Percentiles rank a stretch among this genome's conserved stretches.
Evolutionary conservation across 257 asterid species (phyloP).

Genomic region (Jaltomata sinuosa): DNA sequence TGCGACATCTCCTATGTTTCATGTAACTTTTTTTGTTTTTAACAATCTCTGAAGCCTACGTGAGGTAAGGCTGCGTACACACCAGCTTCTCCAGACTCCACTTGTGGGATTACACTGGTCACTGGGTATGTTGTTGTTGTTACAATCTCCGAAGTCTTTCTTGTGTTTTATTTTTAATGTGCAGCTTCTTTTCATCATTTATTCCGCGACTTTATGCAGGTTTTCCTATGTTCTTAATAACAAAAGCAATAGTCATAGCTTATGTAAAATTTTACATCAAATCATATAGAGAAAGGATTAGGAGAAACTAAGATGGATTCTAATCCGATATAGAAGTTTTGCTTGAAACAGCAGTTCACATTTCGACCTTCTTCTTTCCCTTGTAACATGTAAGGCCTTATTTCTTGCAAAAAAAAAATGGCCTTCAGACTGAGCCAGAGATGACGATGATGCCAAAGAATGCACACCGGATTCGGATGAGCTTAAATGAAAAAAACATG

Average conservation of each 20-base stretch:
- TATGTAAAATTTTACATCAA: not conserved
- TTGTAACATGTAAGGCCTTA: not conserved
- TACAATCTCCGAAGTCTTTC: not conserved
- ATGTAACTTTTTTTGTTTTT: too few relatives aligned
- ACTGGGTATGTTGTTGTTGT: too few relatives aligned
- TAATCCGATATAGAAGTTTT: not conserved
- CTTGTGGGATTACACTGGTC: too few relatives aligned
- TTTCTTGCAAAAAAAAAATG: not conserved
- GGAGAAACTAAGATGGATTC: not conserved
- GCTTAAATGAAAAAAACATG: too few relatives aligned
- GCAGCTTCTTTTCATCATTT: not conserved
- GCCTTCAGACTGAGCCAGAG: not conserved
- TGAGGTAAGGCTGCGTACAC: too few relatives aligned
- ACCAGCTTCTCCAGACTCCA: too few relatives aligned
- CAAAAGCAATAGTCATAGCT: not conserved
- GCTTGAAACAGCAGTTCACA: not conserved
- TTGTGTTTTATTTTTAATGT: not conserved
- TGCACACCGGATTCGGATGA: not conserved
- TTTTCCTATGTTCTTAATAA: not conserved
- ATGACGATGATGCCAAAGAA: not conserved
- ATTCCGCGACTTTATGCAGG: not conserved
- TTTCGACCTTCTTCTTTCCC: not conserved
- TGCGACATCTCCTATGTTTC: too few relatives aligned
- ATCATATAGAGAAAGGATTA: not conserved
- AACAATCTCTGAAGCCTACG: too few relatives aligned